Evolutionary conservation across 352 stramenopile genomes (phyloP).

Genomic region (Phytophthora pinifolia): DNA sequence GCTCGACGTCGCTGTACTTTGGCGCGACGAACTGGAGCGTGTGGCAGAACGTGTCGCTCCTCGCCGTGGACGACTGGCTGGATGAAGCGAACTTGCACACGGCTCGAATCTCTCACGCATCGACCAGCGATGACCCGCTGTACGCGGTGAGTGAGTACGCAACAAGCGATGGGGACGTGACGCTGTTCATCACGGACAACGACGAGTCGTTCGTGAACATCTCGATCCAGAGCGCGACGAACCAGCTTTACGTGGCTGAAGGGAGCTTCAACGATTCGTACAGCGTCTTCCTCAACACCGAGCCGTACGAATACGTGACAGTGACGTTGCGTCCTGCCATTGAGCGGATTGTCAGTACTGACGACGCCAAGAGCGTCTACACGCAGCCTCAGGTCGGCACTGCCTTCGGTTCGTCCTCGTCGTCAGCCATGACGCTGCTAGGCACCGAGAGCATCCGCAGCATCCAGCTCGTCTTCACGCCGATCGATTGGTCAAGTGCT

Average conservation of each 20-base stretch:
- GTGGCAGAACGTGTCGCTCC: conserved; percentile 58
- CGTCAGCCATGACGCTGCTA: conserved; percentile 18
- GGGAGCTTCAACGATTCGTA: conserved; percentile 85
- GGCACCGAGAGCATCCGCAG: conserved; percentile 11
- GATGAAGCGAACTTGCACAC: conserved; percentile 53
- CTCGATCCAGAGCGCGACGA: conserved; percentile 32
- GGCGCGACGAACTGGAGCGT: conserved; percentile 58
- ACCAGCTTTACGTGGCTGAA: conserved; percentile 61
- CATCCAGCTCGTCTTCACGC: conserved; percentile 59
- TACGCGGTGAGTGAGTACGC: conserved; percentile 44
- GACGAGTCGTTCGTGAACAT: conserved; percentile 67
- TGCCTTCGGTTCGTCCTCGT: conserved; percentile 19
- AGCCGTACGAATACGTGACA: conserved; percentile 65
- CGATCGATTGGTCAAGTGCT: conserved; percentile 55
- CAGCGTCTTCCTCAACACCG: conserved; percentile 48
- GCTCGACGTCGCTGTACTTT: conserved; percentile 46
- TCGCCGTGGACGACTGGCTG: conserved; percentile 65
- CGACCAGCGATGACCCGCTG: conserved; percentile 45
- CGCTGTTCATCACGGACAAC: conserved; percentile 61
- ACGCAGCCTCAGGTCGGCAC: conserved; percentile 36
- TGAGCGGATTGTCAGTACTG: conserved; percentile 45
- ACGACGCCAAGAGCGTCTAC: conserved; percentile 22
- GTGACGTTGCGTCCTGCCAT: conserved; percentile 40
- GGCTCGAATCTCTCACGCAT: conserved; percentile 50
- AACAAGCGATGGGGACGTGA: conserved; percentile 24